Percentiles rank a stretch among this genome's conserved stretches.
phyloP scores from a whole-genome alignment of 108 stramenopile species.

The Discostella stelligeroides region DNA sequence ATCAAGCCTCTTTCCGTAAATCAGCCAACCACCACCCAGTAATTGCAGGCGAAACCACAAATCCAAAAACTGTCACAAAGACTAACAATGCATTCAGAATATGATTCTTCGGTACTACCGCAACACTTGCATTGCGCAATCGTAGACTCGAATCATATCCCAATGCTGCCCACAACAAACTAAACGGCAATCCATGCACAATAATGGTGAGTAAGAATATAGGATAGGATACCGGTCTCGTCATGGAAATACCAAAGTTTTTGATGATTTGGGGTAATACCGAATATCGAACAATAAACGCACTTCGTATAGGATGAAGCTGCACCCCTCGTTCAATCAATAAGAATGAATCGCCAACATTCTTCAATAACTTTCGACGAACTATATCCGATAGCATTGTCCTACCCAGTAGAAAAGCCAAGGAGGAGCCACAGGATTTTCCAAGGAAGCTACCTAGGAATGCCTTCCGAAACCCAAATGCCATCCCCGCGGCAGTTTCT shows the following conservation, averaged over 20 bases:
- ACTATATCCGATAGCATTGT: conserved; percentile 24
- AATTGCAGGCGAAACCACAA: conserved; percentile 41
- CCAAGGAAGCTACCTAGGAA: conserved; percentile 31
- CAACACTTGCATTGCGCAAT: conserved; percentile 28
- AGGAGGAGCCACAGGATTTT: conserved; percentile 37
- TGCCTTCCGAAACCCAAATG: conserved; percentile 36
- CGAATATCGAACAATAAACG: conserved; percentile 43
- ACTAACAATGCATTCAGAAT: conserved; percentile 27
- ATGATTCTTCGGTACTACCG: conserved; percentile 11
- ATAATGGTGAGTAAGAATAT: conserved; percentile 29
- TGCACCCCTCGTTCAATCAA: conserved; percentile 22
- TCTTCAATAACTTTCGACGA: conserved; percentile 13
- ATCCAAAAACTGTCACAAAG: conserved; percentile 48
- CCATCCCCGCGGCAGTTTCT: conserved; percentile 45
- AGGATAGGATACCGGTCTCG: conserved; percentile 28
- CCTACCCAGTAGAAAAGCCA: conserved; percentile 40
- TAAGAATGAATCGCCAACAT: no score
- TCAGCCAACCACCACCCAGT: conserved; percentile 46
- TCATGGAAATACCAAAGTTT: conserved; percentile 38
- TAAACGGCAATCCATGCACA: conserved; percentile 47
- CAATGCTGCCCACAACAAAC: conserved; percentile 42
- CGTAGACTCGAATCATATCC: conserved; percentile 38
- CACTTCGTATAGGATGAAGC: conserved; percentile 27
- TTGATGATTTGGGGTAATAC: conserved; percentile 46
- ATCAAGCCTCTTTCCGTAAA: conserved; percentile 12